Base-by-base conservation (phyloP, 805 yeast species). In the Yamadazyma philogaea region DNA sequence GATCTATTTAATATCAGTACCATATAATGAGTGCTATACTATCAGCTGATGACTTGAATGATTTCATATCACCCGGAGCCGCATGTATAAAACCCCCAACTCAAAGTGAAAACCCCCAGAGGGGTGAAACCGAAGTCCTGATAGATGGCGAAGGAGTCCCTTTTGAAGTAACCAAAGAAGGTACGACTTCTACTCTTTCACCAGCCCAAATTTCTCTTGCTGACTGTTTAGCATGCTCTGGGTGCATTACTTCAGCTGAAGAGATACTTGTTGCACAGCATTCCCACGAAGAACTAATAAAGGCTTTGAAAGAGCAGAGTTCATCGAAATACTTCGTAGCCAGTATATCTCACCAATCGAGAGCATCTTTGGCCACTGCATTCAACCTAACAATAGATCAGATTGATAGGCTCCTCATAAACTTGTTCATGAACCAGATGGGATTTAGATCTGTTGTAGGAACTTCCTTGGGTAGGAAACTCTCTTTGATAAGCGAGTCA, bases 161-260 rank as follows among this genome's bases (percentile, higher is more conserved):
- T 6, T 55, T 80, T 7, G 90, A 87, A 52, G 89, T 88, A 2
- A 78, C 83, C 5, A 73, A 75, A 35, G 82, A 79, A 46, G 81
- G 79, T 18, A 66, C 67, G 5, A 56, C 71, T 3, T 70, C 74
- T 27, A 66, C 70, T 15, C 67, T 88, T 6, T 75, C 82, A 20
- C 81, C 88, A 40, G 98, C 97, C 0, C 91, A 86, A 49, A 91
- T 93, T 36, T 84, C 93, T 1, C 66, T 93, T 39, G 82, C 89
- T 15, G 99, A 93, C 67, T 93, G 99, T 63, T 69, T 93, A 41
- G 99, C 99, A 0, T 93, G 99, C 58, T 81, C 95, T 7, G 99
- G 99, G 0, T 93, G 99, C 61, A 88, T 93, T 42, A 93, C 99
- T 0, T 86, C 96, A 4, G 95, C 96, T n/a, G 99, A 93, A 59